A percentile compares a stretch with the other conserved stretches of the same genome.
phyloP scores from a whole-genome alignment of 371 early-diverging fungal genomes.

The Circinella minor region DNA sequence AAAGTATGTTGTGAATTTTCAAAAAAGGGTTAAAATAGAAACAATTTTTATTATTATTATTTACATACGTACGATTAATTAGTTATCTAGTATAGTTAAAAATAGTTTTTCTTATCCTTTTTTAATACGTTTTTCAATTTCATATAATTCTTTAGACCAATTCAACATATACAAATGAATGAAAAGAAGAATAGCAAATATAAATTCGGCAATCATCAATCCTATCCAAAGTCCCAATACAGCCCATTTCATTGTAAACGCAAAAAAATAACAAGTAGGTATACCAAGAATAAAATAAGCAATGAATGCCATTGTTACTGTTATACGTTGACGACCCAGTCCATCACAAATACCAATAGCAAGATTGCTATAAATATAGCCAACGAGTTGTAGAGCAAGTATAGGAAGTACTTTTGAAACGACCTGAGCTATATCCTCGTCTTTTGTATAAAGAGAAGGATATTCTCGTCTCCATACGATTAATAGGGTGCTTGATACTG shows the following conservation, averaged over 20 bases:
- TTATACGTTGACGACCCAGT: constrained; percentile 62
- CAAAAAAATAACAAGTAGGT: constrained; percentile 59
- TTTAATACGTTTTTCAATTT: neutral
- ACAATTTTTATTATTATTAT: too few species aligned
- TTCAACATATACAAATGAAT: neutral
- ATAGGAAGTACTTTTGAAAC: constrained; percentile 71
- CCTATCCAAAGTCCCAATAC: constrained; percentile 69
- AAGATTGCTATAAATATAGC: constrained; percentile 48
- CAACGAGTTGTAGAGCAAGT: constrained; percentile 72
- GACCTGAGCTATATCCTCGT: constrained; percentile 60
- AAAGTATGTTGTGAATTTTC: too few species aligned
- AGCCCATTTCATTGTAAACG: constrained; percentile 48
- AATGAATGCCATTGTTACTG: constrained; percentile 58
- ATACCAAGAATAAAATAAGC: constrained; percentile 59
- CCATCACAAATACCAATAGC: constrained; percentile 68
- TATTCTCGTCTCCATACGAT: neutral
- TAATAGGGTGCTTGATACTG: neutral
- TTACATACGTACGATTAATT: too few species aligned
- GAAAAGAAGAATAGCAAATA: neutral
- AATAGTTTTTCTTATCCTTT: neutral
- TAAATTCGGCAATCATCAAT: neutral
- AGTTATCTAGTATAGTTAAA: too few species aligned
- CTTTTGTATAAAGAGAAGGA: constrained; percentile 56
- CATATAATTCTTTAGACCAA: neutral
- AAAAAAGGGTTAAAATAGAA: too few species aligned